Percentiles rank a stretch among this genome's conserved stretches.
Conservation (phyloP, 345 rosid species). For the Populus simonii region DNA sequence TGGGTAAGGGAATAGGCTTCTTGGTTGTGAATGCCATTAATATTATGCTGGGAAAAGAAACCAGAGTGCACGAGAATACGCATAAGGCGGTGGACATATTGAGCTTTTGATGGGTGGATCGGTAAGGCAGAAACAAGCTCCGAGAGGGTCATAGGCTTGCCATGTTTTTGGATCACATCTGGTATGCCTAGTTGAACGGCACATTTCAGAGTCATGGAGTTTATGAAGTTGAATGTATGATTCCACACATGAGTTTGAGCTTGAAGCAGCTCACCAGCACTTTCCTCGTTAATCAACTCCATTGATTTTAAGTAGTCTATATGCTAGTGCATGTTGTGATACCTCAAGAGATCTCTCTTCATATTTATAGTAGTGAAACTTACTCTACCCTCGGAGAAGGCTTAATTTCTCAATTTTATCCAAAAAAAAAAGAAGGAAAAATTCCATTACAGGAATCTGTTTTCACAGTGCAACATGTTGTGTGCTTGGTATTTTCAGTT, state of each 20-base stretch:
- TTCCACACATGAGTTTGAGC: conserved; percentile 26
- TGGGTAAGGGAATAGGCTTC: conserved; percentile 2
- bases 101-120: conserved; percentile 21
- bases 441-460: too few species aligned
- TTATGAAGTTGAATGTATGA: conserved; percentile 12
- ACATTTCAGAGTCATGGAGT: conserved; percentile 39
- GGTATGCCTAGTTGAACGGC: conserved; percentile 43
- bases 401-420: too few species aligned
- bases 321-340: too few species aligned
- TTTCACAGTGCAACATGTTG: too few species aligned
- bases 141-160: conserved; percentile 30
- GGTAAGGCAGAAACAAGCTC: conserved; percentile 20
- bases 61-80: conserved; percentile 36
- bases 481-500: too few species aligned
- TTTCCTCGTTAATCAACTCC: too few species aligned
- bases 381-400: not conserved
- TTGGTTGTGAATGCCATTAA: not conserved
- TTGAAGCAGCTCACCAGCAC: too few species aligned
- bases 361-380: too few species aligned
- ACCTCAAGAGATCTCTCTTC: too few species aligned
- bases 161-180: conserved; percentile 38
- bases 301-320: too few species aligned
- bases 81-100: conserved; percentile 30
- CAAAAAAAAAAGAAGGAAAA: too few species aligned
- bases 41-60: conserved; percentile 17